Evolutionary conservation across 345 rosid species (phyloP).

Genomic region (Rhodomyrtus tomentosa): DNA sequence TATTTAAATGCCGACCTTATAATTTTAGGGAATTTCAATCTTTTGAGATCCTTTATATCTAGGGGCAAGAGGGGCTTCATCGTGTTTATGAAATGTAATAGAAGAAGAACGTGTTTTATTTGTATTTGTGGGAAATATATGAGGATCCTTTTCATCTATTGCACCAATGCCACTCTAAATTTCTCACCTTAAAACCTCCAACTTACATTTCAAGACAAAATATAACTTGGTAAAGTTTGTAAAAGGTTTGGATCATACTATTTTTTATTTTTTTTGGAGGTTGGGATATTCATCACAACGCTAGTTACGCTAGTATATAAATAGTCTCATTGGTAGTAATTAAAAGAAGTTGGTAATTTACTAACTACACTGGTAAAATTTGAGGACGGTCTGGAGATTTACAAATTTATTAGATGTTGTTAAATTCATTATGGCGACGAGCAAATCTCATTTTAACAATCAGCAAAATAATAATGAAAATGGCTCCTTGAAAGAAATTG

Average conservation of each 20-base stretch:
- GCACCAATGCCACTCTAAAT: neutral
- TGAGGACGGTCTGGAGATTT: neutral
- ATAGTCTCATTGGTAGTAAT: neutral
- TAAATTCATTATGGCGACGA: neutral
- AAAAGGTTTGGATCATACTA: neutral
- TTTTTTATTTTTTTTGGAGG: neutral
- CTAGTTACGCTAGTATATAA: neutral
- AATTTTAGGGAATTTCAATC: neutral
- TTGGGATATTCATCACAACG: neutral
- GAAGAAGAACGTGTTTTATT: neutral
- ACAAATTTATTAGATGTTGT: neutral
- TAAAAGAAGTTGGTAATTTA: neutral
- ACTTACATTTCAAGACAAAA: neutral
- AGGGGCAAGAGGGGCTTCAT: neutral
- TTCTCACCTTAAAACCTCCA: neutral
- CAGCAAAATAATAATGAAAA: neutral
- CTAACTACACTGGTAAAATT: neutral
- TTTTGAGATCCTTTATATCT: neutral
- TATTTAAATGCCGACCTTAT: neutral
- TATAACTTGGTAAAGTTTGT: neutral
- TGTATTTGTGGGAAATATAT: neutral
- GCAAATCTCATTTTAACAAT: neutral
- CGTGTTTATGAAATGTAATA: neutral
- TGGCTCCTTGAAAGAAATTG: neutral
- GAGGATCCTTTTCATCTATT: neutral